Base-by-base conservation (phyloP, 805 yeast genomes). In the Nakazawaea holstii region DNA sequence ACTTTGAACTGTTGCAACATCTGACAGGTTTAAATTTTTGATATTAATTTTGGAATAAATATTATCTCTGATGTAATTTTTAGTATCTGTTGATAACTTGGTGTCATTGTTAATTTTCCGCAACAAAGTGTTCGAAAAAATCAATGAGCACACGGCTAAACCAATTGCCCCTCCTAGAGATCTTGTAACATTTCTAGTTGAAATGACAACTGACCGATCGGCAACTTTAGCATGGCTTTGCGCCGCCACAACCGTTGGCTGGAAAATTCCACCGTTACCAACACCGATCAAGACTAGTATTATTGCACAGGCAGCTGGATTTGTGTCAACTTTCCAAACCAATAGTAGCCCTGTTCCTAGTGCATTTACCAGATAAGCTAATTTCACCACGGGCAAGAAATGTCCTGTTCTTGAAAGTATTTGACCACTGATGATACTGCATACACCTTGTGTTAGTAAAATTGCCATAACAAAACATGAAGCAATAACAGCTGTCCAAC, bases 131-230 rank as follows among this genome's bases (percentile, higher is more conserved):
- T 60, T 61, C 13, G 65, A 59, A 44, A 60, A 40, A n/a, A 61
- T 52, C 7, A 64, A 53, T 1, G 65, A 53, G 11, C 59, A 52
- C 8, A 75, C 60, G 1, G 84, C 82, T 35, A 79, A 64, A 0
- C 86, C 85, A 27, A 78, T 62, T 0, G 84, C 72, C n/a, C 83
- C 83, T n/a, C 86, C 87, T 48, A 81, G 71, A 2, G 81, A 74
- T 46, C 86, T 64, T 40, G 76, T 54, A 26, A 78, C 77, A 53
- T 79, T 79, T 57, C 86, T 67, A 1, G 81, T 67, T 2, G 82
- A 69, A 9, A 79, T 78, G 11, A 77, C 77, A 10, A 80, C 80
- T 0, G 85, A 81, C 39, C 87, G 59, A 51, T 80, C 84, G 3
- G 72, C 65, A 43, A 72, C 69, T 35, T 53, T 61, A 13, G 79